A percentile compares a stretch with the other conserved stretches of the same genome.
These are phyloP conservation scores for Malassezia yamatoensis DNA, from an alignment of 1,284 basidiomycete species.

Conservation along the genomic window DNA sequence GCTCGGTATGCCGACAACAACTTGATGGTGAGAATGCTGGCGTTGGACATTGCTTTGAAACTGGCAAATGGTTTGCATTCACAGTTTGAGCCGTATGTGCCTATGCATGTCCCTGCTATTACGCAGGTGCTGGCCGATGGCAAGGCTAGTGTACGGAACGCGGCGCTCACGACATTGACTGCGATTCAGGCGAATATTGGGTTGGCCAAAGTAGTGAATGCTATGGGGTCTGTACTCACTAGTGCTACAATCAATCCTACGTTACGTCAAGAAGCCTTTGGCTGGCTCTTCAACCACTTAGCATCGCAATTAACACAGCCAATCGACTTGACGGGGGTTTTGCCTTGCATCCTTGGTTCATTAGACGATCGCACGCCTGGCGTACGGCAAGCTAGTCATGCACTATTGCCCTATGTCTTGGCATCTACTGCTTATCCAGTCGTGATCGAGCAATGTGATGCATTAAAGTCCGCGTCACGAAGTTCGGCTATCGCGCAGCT, in stretches of 20 bases:
- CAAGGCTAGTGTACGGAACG: conserved; percentile 72
- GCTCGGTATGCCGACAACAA: conserved; percentile 82
- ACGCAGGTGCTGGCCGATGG: conserved; percentile 82
- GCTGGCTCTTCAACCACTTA: conserved; percentile 75
- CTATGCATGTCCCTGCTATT: conserved; percentile 66
- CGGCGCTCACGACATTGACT: conserved; percentile 67
- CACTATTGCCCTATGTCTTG: conserved; percentile 69
- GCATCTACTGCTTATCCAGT: conserved; percentile 68
- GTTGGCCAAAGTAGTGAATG: conserved; percentile 68
- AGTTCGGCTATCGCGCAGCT: conserved; percentile 75
- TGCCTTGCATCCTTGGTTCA: conserved; percentile 62
- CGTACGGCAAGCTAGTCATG: conserved; percentile 80
- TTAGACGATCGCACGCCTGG: conserved; percentile 86
- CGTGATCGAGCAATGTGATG: conserved; percentile 73
- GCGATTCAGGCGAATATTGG: conserved; percentile 76
- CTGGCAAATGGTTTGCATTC: conserved; percentile 89
- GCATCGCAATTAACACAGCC: conserved; percentile 55
- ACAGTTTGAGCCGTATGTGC: conserved; percentile 79
- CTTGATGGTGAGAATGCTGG: conserved; percentile 79
- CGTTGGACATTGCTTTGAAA: conserved; percentile 77
- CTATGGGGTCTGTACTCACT: conserved; percentile 71
- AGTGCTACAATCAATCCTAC: conserved; percentile 65
- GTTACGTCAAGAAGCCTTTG: conserved; percentile 70
- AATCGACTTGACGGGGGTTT: conserved; percentile 68
- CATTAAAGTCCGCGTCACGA: conserved; percentile 82